A percentile compares a stretch with the other conserved stretches of the same genome.
phyloP scores from a whole-genome alignment of 441 rosid species.

The Rhodomyrtus psidioides region DNA sequence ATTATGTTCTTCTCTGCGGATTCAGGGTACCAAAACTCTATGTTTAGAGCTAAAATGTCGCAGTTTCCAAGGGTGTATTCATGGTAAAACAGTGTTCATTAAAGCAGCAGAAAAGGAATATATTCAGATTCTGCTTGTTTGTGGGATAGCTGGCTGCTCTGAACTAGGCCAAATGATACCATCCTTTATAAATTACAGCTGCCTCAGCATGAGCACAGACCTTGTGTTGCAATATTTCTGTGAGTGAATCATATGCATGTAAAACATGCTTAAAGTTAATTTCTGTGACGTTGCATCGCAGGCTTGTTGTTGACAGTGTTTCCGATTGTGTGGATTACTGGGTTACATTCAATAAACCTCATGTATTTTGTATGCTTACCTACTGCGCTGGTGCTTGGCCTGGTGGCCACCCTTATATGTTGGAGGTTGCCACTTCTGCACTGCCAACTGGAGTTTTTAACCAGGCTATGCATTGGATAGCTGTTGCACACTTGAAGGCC shows the following conservation, averaged over 20 bases:
- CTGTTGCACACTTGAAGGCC: conserved; percentile 78
- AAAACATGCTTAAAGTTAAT: neutral
- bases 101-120: neutral
- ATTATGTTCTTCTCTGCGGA: neutral
- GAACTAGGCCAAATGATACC: neutral
- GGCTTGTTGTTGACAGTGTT: conserved; percentile 82
- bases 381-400: conserved; percentile 98
- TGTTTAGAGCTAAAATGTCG: neutral
- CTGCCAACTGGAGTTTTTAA: conserved; percentile 85
- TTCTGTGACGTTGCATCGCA: conserved; percentile 18
- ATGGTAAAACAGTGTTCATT: neutral
- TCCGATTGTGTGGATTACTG: conserved; percentile 79
- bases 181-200: neutral
- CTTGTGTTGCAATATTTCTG: neutral
- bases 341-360: conserved; percentile 93
- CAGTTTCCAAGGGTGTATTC: neutral
- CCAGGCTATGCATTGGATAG: conserved; percentile 82
- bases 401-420: conserved; percentile 87
- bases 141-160: neutral
- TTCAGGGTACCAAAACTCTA: neutral
- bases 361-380: conserved; percentile 86
- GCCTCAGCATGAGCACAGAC: neutral
- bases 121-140: neutral
- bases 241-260: neutral
- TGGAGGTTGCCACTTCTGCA: conserved; percentile 86